These are phyloP conservation scores for Lenwebbia sp. DNA, from an alignment of 345 rosid species.

Conservation along the genomic window DNA sequence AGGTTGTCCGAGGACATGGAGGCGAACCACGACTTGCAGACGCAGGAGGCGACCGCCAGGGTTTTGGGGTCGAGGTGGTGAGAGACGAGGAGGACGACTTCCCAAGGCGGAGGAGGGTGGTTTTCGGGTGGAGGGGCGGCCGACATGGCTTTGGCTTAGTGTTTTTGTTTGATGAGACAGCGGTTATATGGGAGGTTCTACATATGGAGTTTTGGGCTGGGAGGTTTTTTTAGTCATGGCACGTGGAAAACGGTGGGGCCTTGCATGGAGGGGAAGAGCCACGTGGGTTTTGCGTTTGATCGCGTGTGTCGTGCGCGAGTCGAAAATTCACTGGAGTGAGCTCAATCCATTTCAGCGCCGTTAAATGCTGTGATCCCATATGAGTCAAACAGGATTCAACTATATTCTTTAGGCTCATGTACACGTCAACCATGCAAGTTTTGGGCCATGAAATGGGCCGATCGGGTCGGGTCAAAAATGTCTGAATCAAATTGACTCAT, in stretches of 20 bases:
- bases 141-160: neutral
- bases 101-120: conserved; percentile 18
- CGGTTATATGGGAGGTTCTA: neutral
- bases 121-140: neutral
- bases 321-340: neutral
- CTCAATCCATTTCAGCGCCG: neutral
- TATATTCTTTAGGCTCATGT: neutral
- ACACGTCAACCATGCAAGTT: neutral
- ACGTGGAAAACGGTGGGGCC: conserved; percentile 3
- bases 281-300: neutral
- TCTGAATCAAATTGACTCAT: neutral
- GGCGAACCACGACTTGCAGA: conserved; percentile 23
- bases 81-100: conserved; percentile 21
- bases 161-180: neutral
- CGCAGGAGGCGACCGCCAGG: conserved; percentile 36
- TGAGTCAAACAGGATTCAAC: neutral
- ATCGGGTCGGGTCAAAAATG: rapidly evolving
- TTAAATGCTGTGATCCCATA: neutral
- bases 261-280: neutral
- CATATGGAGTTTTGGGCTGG: neutral
- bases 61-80: conserved; percentile 30
- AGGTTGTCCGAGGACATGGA: conserved; percentile 32
- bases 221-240: neutral
- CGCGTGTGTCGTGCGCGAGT: neutral
- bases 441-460: neutral